A percentile compares a stretch with the other conserved stretches of the same genome.
phyloP scores from a whole-genome alignment of 2,329 filamentous ascomycete species.

The Xylaria sp. region DNA sequence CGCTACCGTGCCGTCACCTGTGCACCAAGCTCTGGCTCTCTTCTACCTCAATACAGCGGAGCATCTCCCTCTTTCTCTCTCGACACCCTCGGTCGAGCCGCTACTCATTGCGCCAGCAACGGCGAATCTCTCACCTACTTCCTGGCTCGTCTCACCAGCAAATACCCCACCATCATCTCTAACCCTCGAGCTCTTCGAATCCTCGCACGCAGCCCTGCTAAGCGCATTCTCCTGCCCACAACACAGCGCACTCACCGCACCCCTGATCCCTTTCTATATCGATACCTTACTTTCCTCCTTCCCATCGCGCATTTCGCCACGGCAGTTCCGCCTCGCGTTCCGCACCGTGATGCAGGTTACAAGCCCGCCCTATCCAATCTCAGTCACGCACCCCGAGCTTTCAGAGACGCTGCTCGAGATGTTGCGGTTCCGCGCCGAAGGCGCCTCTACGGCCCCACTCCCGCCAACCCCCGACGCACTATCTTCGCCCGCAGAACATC shows the following conservation, averaged over 20 bases:
- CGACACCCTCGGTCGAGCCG: constrained; percentile 73
- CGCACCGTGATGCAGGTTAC: constrained; percentile 85
- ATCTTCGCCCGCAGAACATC: not conserved
- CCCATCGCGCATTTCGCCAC: constrained; percentile 78
- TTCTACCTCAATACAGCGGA: constrained; percentile 91
- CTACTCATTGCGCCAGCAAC: constrained; percentile 79
- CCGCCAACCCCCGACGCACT: constrained; percentile 35
- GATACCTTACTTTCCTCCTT: constrained; percentile 83
- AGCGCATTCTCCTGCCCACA: constrained; percentile 83
- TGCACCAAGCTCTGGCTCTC: constrained; percentile 80
- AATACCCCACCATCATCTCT: constrained; percentile 56
- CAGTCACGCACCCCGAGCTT: constrained; percentile 78
- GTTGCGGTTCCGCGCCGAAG: constrained; percentile 70
- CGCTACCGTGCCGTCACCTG: constrained; percentile 67
- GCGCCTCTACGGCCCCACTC: constrained; percentile 57
- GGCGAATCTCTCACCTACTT: constrained; percentile 69
- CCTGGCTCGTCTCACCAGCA: constrained; percentile 41
- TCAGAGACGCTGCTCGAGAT: constrained; percentile 84
- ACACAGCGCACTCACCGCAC: constrained; percentile 75
- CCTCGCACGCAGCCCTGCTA: constrained; percentile 84
- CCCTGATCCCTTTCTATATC: constrained; percentile 84
- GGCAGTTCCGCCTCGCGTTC: constrained; percentile 90
- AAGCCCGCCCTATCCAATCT: constrained; percentile 80
- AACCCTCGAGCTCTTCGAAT: constrained; percentile 77
- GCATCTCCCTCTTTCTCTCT: constrained; percentile 78